Base-by-base conservation (phyloP, 371 early-diverging fungal species). In the Lichtheimia corymbifera region DNA sequence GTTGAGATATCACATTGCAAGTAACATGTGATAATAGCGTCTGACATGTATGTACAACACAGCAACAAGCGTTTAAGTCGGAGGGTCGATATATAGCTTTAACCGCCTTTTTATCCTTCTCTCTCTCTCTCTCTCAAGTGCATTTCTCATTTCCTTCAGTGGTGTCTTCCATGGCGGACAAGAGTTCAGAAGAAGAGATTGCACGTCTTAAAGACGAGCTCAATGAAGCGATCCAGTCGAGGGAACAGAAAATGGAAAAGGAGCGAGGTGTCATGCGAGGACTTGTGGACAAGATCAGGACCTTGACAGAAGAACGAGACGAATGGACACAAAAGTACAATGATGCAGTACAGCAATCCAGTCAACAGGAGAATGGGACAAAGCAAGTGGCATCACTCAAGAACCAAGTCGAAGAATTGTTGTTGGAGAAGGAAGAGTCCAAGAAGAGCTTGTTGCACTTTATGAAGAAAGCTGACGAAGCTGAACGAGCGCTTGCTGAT, bases 381-480 rank as follows among this genome's bases (percentile, higher is more conserved):
- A 70, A 58, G 47, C 24, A 62, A 11, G 28, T 72, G 9, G 70
- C 70, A 1, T 57, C 67, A 9, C 57, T 75, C 18, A 73, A 72
- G 30, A 79, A 75, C 45, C 72, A 79, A 53, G 69, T 79, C 1
- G 79, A 79, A 50, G 76, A 79, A 42, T 56, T 79, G 1, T 59
- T 73, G 4, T 40, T 75, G n/a, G 79, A 79, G 53, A 79, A 79
- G 24, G 76, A 73, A 55, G 74, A 75, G 47, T 70, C 76, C 11
- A 79, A 79, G 58, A 72, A 75, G 52, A 75, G 67, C 30, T 50
- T 79, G 5, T 30, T 73, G 22, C 69, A 68, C n/a, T 70, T 75
- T 54, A 73, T 75, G 76, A 68, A 65, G 45, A 66, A 66, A n/a
- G 72, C 72, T 9, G 76, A 75, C 61, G 76, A 75, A 25, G 66